Percentiles rank a stretch among this genome's conserved stretches.
phyloP scores from a whole-genome alignment of 768 basidiomycete species.

The Hericium coralloides region DNA sequence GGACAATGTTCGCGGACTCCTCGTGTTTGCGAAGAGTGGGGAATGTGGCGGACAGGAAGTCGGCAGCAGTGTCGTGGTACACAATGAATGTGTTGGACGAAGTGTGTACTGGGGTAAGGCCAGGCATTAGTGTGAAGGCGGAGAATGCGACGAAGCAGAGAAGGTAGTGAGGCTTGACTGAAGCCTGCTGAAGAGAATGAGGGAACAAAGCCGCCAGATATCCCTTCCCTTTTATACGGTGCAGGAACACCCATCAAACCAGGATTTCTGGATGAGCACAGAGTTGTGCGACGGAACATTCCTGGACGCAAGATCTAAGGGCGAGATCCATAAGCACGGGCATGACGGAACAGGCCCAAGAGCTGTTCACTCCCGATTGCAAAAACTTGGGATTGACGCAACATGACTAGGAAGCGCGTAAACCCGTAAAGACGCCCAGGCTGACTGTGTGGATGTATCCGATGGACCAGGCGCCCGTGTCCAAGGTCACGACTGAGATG shows the following conservation, averaged over 20 bases:
- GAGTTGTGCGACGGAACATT: background rate
- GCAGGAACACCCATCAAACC: background rate
- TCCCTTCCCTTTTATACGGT: background rate
- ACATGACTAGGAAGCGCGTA: background rate
- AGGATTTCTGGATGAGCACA: background rate
- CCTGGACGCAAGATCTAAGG: background rate
- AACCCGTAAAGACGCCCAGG: background rate
- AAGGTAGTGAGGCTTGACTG: background rate
- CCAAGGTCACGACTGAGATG: background rate
- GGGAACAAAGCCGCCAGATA: background rate
- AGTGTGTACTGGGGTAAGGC: constrained; percentile 19
- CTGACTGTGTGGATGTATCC: background rate
- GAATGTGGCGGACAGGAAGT: constrained; percentile 33
- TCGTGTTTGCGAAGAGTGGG: constrained; percentile 36
- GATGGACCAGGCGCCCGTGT: background rate
- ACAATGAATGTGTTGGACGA: constrained; percentile 21
- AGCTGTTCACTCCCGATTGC: background rate
- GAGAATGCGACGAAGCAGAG: background rate
- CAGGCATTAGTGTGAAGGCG: constrained; percentile 20
- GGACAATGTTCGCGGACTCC: constrained; percentile 41
- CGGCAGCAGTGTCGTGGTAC: constrained; percentile 30
- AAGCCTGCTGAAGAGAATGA: background rate
- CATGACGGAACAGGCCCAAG: background rate
- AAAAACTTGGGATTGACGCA: background rate
- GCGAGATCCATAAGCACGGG: background rate